A percentile compares a stretch with the other conserved stretches of the same genome.
phyloP scores from a whole-genome alignment of 331 rosid genomes.

The Malus hybrid region DNA sequence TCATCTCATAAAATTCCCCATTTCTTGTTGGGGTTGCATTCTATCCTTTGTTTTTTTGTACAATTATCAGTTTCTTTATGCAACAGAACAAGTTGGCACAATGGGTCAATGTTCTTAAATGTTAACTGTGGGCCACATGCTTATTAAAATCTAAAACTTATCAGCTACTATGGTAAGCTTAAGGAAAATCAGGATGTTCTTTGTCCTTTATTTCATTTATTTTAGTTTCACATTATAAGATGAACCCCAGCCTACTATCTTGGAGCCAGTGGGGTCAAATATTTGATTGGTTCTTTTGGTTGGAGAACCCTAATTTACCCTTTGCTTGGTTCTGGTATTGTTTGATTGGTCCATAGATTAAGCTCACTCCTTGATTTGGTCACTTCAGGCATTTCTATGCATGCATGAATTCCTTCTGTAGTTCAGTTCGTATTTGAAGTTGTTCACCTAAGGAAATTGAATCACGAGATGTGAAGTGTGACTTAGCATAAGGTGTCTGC shows the following conservation, averaged over 20 bases:
- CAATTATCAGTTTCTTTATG: background rate
- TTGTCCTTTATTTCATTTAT: background rate
- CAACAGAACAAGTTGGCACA: background rate
- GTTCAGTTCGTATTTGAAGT: background rate
- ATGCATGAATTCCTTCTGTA: background rate
- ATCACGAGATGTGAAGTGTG: background rate
- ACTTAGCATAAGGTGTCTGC: background rate
- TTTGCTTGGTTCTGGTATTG: background rate
- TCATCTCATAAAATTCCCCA: background rate
- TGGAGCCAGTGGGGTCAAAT: background rate
- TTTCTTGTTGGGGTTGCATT: background rate
- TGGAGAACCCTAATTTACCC: background rate
- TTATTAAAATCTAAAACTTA: background rate
- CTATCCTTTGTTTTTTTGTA: background rate
- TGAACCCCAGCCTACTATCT: background rate
- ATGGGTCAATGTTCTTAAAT: background rate
- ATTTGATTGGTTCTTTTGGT: background rate
- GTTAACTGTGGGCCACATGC: background rate
- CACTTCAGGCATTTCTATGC: constrained; percentile 5
- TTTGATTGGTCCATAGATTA: background rate
- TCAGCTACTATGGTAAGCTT: background rate
- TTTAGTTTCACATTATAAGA: background rate
- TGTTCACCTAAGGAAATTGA: constrained; percentile 1
- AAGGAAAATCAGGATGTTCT: background rate
- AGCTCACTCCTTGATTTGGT: background rate